These are phyloP conservation scores for Kluyveromyces siamensis DNA, from an alignment of 805 yeast species.

Conservation along the genomic window DNA sequence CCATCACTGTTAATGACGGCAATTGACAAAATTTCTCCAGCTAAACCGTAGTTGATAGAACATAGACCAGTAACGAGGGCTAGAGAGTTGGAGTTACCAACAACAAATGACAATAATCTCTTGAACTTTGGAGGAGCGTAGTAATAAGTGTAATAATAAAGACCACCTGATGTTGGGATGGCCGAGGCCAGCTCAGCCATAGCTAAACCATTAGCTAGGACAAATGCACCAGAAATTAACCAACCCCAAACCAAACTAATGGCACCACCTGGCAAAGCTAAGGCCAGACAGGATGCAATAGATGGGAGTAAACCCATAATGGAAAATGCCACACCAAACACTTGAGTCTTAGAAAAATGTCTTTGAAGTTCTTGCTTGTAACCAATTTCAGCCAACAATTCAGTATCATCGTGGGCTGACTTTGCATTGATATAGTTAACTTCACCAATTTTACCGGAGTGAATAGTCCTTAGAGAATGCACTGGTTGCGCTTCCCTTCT, in stretches of 20 bases:
- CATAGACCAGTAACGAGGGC: conserved; percentile 53
- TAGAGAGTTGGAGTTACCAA: conserved; percentile 54
- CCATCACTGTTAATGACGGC: conserved; percentile 40
- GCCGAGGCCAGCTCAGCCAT: conserved; percentile 53
- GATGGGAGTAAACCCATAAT: conserved; percentile 54
- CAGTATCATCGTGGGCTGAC: conserved; percentile 19
- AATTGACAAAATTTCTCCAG: conserved; percentile 44
- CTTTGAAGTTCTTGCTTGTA: conserved; percentile 63
- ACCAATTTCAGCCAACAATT: conserved; percentile 43
- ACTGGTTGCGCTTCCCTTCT: neutral
- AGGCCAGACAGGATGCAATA: conserved; percentile 39
- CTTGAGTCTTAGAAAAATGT: conserved; percentile 51
- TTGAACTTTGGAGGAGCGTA: conserved; percentile 43
- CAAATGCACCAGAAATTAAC: conserved; percentile 40
- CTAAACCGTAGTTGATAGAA: conserved; percentile 52
- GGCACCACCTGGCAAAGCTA: conserved; percentile 48
- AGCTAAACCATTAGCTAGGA: conserved; percentile 41
- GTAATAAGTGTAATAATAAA: conserved; percentile 51
- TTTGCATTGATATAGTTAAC: conserved; percentile 20
- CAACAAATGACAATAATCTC: conserved; percentile 42
- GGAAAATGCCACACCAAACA: conserved; percentile 63
- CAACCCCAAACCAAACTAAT: conserved; percentile 60
- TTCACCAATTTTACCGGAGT: conserved; percentile 6
- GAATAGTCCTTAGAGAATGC: conserved; percentile 6
- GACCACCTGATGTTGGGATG: conserved; percentile 60